These are phyloP conservation scores for Phytopythium aichiense DNA, from an alignment of 352 stramenopile genomes.

Conservation along the genomic window DNA sequence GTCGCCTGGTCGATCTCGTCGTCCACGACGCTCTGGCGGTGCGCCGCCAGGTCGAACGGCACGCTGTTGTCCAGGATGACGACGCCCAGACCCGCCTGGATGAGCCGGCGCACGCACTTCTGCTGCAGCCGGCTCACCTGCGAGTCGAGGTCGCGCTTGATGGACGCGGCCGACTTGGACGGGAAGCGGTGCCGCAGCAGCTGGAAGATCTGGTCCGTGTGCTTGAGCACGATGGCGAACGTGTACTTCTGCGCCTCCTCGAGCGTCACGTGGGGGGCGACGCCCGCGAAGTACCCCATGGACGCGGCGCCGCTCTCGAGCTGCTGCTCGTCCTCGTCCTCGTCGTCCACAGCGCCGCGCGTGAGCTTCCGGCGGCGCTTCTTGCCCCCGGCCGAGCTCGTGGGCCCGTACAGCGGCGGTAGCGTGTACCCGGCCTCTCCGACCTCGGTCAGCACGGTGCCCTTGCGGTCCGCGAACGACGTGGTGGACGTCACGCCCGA, in stretches of 20 bases:
- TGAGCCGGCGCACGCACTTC: conserved; percentile 74
- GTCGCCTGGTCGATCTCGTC: conserved; percentile 49
- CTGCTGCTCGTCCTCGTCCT: conserved; percentile 14
- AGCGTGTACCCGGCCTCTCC: conserved; percentile 37
- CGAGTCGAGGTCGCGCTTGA: conserved; percentile 64
- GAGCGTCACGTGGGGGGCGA: conserved; percentile 67
- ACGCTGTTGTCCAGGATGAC: conserved; percentile 75
- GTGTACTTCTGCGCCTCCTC: conserved; percentile 88
- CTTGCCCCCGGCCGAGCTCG: conserved; percentile 2
- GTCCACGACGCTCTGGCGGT: conserved; percentile 7
- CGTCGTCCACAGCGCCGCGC: conserved; percentile 7
- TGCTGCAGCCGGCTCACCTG: conserved; percentile 72
- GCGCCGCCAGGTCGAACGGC: conserved; percentile 32
- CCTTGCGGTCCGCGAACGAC: conserved; percentile 28
- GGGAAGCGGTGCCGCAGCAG: conserved; percentile 64
- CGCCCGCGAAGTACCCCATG: conserved; percentile 27
- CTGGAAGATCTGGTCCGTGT: conserved; percentile 74
- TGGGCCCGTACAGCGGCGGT: conserved; percentile 20
- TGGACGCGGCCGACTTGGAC: conserved; percentile 59
- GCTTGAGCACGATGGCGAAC: conserved; percentile 81
- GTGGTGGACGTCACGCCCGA: conserved; percentile 19
- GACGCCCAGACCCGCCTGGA: conserved; percentile 73
- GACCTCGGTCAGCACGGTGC: conserved; percentile 59
- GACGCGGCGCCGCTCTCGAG: conserved; percentile 10
- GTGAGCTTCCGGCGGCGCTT: conserved; percentile 5